Evolutionary conservation across 1,139 yeast genomes (phyloP), one percentile per base, ranked within the genome.

Genomic region (Magnusiomyces magnusii): DNA sequence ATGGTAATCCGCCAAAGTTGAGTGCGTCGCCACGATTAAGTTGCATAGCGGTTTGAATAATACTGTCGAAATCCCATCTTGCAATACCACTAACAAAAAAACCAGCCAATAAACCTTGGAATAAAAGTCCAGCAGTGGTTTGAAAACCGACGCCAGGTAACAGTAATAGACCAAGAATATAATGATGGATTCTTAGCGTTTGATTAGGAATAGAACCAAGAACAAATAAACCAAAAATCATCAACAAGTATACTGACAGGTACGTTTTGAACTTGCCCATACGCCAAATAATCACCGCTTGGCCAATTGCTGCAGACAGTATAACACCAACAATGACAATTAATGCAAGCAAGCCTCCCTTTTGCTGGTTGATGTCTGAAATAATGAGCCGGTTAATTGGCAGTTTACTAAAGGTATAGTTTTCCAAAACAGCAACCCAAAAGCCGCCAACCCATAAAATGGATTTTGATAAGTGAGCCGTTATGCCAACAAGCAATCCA

Each of bases 1-100:
- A 65, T 0, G 96, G 95, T 9, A 82, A 69, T 15, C 73, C 77
- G 0, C 87, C 87, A 53, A 62, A 36, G n/a, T 64, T 54, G 52
- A 82, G 77, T 0, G 96, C 96, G 64, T 89, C 97, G 34, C 87
- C 87, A 64, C 97, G 75, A 61, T 83, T 73, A 55, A 91, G 73
- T 17, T 90, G 80, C 17, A 78, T 75, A 53, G 80, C 80, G 0
- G 97, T 90, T 68, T 92, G 97, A 1, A 87, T 84, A 61, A 92
- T 84, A 25, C 96, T 85, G 1, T 95, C 98, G 67, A 87, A 84
- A 57, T 95, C 97, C 99, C 99, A 92, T 61, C 95, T 77, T 0
- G 96, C 84, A 1, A 90, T 83, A 0, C 99, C 99, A 25, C 93
- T 86, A 9, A 91, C 78, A 59, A 87, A 80, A 47, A 92, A 75